A percentile compares a stretch with the other conserved stretches of the same genome.
These are phyloP conservation scores for Penicillium sp. DNA, from an alignment of 2,329 filamentous ascomycete genomes.

Conservation along the genomic window DNA sequence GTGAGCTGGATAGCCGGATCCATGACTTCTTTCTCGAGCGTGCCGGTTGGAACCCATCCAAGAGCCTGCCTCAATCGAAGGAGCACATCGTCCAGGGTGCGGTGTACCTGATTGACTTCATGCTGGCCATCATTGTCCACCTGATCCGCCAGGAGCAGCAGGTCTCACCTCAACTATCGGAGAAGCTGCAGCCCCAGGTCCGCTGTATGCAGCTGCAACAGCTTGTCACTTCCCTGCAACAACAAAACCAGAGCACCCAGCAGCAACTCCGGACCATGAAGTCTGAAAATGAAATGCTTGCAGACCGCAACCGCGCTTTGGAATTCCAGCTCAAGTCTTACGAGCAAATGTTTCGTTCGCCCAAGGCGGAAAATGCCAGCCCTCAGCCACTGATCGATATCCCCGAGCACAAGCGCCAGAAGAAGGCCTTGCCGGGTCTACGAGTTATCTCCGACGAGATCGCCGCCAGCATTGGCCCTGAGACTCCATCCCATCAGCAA, in stretches of 20 bases:
- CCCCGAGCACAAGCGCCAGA: conserved; percentile 29
- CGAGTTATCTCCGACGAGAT: conserved; percentile 35
- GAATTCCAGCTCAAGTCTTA: conserved; percentile 38
- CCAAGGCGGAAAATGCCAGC: conserved; percentile 29
- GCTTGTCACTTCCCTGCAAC: conserved; percentile 30
- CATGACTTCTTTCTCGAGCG: conserved; percentile 37
- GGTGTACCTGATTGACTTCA: conserved; percentile 37
- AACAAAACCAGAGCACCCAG: conserved; percentile 33
- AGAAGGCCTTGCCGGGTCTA: conserved; percentile 31
- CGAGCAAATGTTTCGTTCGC: conserved; percentile 36
- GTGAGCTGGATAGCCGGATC: conserved; percentile 35
- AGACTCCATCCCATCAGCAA: conserved; percentile 22
- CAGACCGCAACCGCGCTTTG: conserved; percentile 33
- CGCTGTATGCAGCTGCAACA: conserved; percentile 39
- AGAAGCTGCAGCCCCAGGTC: conserved; percentile 36
- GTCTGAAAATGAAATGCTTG: conserved; percentile 33
- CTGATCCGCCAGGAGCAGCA: conserved; percentile 35
- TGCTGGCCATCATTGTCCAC: conserved; percentile 34
- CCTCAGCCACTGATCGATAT: conserved; percentile 24
- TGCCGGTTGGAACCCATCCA: conserved; percentile 38
- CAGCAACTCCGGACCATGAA: conserved; percentile 33
- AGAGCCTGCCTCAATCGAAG: conserved; percentile 39
- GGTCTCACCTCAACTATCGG: conserved; percentile 32
- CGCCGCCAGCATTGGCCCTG: conserved; percentile 20
- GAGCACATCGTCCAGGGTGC: conserved; percentile 39